A percentile compares a stretch with the other conserved stretches of the same genome.
Evolutionary conservation across 2,329 filamentous ascomycete species (phyloP).

Genomic region (Xylariaceae sp.): DNA sequence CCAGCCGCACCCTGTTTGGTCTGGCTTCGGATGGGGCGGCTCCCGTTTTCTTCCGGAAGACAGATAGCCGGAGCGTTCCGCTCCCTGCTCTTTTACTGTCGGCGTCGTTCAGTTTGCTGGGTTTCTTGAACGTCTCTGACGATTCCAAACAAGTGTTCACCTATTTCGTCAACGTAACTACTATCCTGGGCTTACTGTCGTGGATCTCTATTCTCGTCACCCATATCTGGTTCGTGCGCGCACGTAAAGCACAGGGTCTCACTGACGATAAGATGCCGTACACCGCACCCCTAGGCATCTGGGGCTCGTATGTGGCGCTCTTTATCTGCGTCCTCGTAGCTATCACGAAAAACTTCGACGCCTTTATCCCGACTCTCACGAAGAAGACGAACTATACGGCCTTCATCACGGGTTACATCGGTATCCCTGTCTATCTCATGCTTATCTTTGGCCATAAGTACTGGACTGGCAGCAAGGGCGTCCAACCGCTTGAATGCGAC

Average conservation of each 20-base stretch:
- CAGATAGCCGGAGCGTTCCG: conserved; percentile 66
- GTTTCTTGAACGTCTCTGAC: conserved; percentile 60
- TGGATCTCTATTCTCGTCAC: conserved; percentile 65
- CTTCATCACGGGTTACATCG: conserved; percentile 72
- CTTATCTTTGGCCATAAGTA: conserved; percentile 66
- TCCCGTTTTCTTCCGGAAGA: conserved; percentile 64
- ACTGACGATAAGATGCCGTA: conserved; percentile 54
- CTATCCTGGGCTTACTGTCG: conserved; percentile 60
- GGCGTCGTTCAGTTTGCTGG: conserved; percentile 58
- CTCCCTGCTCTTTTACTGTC: conserved; percentile 59
- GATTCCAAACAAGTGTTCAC: conserved; percentile 53
- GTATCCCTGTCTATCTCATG: conserved; percentile 67
- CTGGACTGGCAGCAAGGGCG: conserved; percentile 46
- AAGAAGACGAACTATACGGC: conserved; percentile 53
- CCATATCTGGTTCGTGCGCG: conserved; percentile 62
- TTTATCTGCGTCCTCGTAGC: conserved; percentile 67
- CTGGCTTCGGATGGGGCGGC: conserved; percentile 68
- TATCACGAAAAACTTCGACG: conserved; percentile 76
- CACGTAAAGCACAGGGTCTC: conserved; percentile 56
- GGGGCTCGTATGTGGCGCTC: conserved; percentile 63
- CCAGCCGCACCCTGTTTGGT: conserved; percentile 66
- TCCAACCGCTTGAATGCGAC: conserved; percentile 57
- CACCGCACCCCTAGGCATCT: conserved; percentile 64
- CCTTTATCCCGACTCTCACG: conserved; percentile 53
- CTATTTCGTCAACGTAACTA: conserved; percentile 64